Evolutionary conservation across 2,329 filamentous ascomycete genomes (phyloP), one percentile per base, ranked within the genome.

Genomic region (Pseudogymnoascus sp.): DNA sequence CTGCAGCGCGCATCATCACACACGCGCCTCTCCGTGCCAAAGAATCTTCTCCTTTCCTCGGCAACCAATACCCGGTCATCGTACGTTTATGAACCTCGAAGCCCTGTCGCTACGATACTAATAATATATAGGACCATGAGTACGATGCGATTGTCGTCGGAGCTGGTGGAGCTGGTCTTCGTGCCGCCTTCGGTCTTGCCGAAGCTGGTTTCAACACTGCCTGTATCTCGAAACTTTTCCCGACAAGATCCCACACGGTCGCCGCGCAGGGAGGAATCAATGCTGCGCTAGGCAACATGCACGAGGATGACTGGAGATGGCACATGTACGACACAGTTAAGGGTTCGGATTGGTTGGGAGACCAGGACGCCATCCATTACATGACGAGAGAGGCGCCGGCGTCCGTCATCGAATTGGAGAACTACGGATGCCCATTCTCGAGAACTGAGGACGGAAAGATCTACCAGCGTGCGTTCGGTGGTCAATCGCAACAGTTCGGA

Each of bases 251-350:
- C 74, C 90, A 94, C 77, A 94, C 90, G 7, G 90, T 94, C 70
- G 90, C 90, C 62, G 86, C 86, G 39, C 86, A 88, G 76, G 90
- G 90, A 73, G 90, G 90, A 72, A 93, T 94, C 81, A 94, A 94
- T 75, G 90, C 90, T 61, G 90, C 90, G 59, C 82, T 94, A 61
- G 90, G 90, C 73, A 96, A 96, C 80, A 97, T 97, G 92, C 92
- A 96, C 82, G 86, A 93, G 81, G 92, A 97, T 72, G 92, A 97
- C 79, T 97, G 92, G 92, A 87, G 92, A 81, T 97, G 92, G 92
- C 92, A 97, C 79, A 97, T 97, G 92, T 97, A 97, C 81, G 92
- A 97, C 76, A 97, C 92, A 43, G 92, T 97, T 74, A 97, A 97
- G 82, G 92, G 92, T 67, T 96, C 90, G 67, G 92, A 97, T 81